Evolutionary conservation across 2,329 filamentous ascomycete species (phyloP), one percentile per base, ranked within the genome.

Genomic region (Epichloe scottii): DNA sequence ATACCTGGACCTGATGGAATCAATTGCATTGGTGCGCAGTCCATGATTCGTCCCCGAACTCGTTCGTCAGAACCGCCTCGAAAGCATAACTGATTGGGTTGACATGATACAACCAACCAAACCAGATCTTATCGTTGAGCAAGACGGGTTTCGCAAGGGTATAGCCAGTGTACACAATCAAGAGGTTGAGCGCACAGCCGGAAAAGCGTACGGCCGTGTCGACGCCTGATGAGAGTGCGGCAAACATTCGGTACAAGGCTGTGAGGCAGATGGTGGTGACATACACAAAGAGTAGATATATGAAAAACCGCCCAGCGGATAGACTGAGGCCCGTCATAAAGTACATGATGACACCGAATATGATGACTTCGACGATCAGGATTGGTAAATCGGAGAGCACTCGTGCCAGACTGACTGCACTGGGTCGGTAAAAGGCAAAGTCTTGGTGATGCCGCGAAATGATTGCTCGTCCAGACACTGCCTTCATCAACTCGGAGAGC

Each of bases 51-150:
- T 11, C 1, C 59, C 57, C 52, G 54, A 87, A 87, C 60, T 87
- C 84, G 62, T 86, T 86, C 51, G 79, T 68, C 77, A 83, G 79
- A 35, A 85, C 67, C 0, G 74, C 69, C 57, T 86, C 82, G 59
- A 85, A 87, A 0, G 73, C 80, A 56, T 86, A 86, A 0, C 75
- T 76, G 15, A 86, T 75, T 1, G 81, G 81, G 50, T 85, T 76
- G 43, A 85, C 65, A 55, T 82, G 84, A 53, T 78, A 80, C 55
- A 86, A 82, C 83, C 83, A 87, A 30, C 79, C 70, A 45, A 78
- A 78, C 81, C 82, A 87, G 75, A 10, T 57, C 3, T 72, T 10
- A 85, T 73, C 50, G 0, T 74, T 78, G 17, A 79, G 71, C 79
- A 81, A 85, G 61, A 66, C 63, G 15, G 64, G 58, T 2, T 59